Evolutionary conservation across 2,329 filamentous ascomycete genomes (phyloP).

Genomic region (Tolypocladium endophyticum): DNA sequence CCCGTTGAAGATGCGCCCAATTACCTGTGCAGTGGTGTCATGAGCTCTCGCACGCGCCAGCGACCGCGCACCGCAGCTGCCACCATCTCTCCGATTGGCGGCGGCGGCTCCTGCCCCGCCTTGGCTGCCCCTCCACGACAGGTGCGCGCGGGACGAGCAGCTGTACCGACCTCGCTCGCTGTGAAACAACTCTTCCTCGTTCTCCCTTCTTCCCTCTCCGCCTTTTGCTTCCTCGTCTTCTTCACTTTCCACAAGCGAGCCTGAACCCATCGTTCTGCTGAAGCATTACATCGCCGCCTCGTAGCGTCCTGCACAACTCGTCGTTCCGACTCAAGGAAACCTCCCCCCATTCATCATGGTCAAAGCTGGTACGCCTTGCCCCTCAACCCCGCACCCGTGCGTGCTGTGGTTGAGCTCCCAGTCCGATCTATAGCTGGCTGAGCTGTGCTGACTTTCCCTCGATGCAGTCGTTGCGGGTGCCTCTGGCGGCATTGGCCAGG

Average conservation of each 20-base stretch:
- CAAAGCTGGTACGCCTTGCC: slow-evolving; percentile 43
- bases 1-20: background rate
- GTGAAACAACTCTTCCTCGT: background rate
- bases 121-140: background rate
- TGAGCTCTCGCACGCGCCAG: background rate
- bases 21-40: background rate
- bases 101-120: background rate
- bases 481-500: slow-evolving; percentile 97
- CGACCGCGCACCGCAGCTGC: background rate
- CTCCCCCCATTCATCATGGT: slow-evolving; percentile 35
- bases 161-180: background rate
- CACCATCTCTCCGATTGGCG: slow-evolving; percentile 1
- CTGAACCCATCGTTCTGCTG: background rate
- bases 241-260: background rate
- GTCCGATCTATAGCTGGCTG: slow-evolving; percentile 2
- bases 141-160: background rate
- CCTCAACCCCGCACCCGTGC: slow-evolving; percentile 13
- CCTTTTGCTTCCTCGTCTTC: background rate
- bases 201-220: background rate
- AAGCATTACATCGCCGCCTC: background rate
- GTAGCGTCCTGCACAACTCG: background rate
- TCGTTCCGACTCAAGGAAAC: background rate
- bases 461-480: slow-evolving; percentile 75
- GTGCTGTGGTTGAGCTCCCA: background rate
- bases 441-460: slow-evolving; percentile 5